Evolutionary conservation across 2,329 filamentous ascomycete genomes (phyloP), one percentile per base, ranked within the genome.

Genomic region (Epichloe hybrida): DNA sequence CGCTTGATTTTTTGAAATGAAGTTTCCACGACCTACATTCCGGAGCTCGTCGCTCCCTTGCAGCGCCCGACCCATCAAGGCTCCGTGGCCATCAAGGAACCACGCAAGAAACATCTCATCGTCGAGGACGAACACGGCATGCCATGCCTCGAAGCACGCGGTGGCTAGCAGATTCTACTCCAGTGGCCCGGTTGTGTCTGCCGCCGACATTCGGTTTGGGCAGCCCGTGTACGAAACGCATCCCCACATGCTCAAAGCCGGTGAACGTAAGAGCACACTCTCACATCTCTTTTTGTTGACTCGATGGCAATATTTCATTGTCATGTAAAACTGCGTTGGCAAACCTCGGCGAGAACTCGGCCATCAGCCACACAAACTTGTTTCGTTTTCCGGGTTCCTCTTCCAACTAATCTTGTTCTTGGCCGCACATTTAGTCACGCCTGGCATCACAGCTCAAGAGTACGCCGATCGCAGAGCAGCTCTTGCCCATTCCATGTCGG

Each of bases 141-240:
- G 40, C 40, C 11, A 20, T 34, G 45, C 45, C 5, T 7, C 35
- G 12, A 23, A 31, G 35, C 35, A 35, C 17, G 11, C 37, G 7
- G 8, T 17, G 11, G 31, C 39, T 6, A 53, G 50, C 17, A 38
- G 23, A 27, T 20, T 31, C 27, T 75, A 46, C 27, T 50, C 47
- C 15, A 43, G 39, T 6, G 13, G 73, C 58, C 64, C 70, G 37
- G 69, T 64, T 12, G 67, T 85, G 49, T 75, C 80, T 43, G 89
- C 89, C 5, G 80, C 85, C 46, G 78, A 90, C 44, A 74, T 94
- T 48, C 80, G 86, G 60, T 97, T 97, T 65, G 93, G 93, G 49
- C 93, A 98, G 65, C 90, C 93, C 42, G 77, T 96, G 50, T 81
- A 95, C 71, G 93, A 98, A 72, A 98, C 93, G 43, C 93, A 98